Base-by-base conservation (phyloP, 2,329 filamentous ascomycete genomes). In the Chrysoporthe austroafricana region DNA sequence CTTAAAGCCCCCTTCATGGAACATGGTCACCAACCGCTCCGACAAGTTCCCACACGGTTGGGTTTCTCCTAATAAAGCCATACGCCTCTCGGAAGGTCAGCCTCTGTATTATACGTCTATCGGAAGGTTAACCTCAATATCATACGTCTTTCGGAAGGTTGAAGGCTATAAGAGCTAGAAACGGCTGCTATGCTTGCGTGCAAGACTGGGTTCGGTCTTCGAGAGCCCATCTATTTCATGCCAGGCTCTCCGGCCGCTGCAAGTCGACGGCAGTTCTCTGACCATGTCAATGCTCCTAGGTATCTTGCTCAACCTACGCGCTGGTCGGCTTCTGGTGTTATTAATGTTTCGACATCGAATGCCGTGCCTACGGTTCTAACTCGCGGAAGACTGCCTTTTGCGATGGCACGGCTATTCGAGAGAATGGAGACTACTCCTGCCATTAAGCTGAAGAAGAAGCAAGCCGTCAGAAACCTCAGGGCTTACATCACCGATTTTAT, bases 371-470 rank as follows among this genome's bases (percentile, higher is more conserved):
- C 46, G 11, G 46, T 58, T 21, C 43, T 52, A 9, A 57, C 34
- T 26, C 39, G 42, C 11, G 64, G 39, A 11, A 65, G 34, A 39
- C 13, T 68, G 11, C 63, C 66, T 6, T 61, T 59, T 3, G 63
- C 60, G 16, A 14, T 66, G 18, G 66, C 58, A 42, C 63, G 58
- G 13, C 32, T 66, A 7, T 62, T 59, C 18, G 44, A 34, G n/a
- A 42, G 43, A 44, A 16, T 44, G 21, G 52, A 42, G 4, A 46
- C 26, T 21, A 54, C 39, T 3, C 63, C 43, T 21, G 63, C 42
- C 3, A 26, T 26, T 26, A 62, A 66, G 36, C 18, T 68, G 42
- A 62, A 21, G 32, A 66, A 48, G 43, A 68, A 62, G 43, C 48
- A 26, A 11, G 32, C 58, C 8, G 13, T 50, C 9, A 44, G 58